phyloP scores from a whole-genome alignment of 2,329 filamentous ascomycete genomes.

The Hypoxylon sp. region DNA sequence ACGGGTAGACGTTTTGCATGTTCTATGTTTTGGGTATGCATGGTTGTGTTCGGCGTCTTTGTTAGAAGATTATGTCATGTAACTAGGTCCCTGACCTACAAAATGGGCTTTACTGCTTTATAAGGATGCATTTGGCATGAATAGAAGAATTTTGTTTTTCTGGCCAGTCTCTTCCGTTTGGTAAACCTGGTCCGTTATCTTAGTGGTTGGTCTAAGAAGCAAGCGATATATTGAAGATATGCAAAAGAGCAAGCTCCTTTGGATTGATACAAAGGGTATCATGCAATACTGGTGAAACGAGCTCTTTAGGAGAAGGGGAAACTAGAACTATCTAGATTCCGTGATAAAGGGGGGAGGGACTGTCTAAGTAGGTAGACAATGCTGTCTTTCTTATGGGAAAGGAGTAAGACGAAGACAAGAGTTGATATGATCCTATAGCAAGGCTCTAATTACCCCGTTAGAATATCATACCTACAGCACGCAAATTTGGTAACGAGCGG shows the following conservation, averaged over 20 bases:
- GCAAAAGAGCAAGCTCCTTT: background rate
- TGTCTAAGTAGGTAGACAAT: too few species aligned
- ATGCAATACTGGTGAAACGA: background rate
- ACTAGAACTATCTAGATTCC: background rate
- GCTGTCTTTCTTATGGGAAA: background rate
- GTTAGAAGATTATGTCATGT: slow-evolving; percentile 18
- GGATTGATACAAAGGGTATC: background rate
- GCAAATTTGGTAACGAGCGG: background rate
- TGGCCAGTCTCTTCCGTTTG: background rate
- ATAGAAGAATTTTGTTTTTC: slow-evolving; percentile 4
- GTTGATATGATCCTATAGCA: background rate
- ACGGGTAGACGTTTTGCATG: background rate
- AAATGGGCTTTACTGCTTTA: slow-evolving; percentile 7
- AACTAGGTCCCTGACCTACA: slow-evolving; percentile 6
- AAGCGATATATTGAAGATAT: background rate
- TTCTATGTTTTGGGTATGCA: too few species aligned
- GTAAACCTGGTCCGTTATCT: background rate
- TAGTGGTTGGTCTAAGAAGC: background rate
- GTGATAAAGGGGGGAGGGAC: too few species aligned
- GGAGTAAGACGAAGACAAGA: background rate
- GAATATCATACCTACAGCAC: background rate
- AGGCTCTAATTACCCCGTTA: too few species aligned
- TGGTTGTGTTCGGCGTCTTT: slow-evolving; percentile 21
- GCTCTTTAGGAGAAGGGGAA: background rate
- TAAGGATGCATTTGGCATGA: slow-evolving; percentile 7